Conservation (phyloP, 2,329 filamentous ascomycete species). For the Diaporthe aspalathi region DNA sequence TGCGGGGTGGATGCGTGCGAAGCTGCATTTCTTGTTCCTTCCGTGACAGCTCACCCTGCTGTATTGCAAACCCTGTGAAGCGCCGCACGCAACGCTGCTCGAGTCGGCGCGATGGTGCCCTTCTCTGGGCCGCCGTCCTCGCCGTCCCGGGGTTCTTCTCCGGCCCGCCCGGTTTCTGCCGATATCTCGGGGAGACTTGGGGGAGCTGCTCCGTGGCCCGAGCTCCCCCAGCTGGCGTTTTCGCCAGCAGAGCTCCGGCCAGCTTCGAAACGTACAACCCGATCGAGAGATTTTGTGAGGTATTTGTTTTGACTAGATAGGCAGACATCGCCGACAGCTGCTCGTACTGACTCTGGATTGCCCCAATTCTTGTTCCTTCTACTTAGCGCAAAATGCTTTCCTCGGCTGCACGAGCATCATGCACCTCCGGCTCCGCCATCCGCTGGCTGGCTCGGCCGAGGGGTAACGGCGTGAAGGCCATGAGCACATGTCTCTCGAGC, state of each 20-base stretch:
- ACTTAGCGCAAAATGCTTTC: constrained; percentile 33
- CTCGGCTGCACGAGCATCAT: constrained; percentile 35
- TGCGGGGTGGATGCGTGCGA: too few species aligned
- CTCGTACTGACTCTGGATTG: background rate
- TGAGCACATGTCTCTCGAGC: constrained; percentile 38
- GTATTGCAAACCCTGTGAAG: background rate
- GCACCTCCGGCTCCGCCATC: constrained; percentile 33
- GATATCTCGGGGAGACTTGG: constrained; percentile 30
- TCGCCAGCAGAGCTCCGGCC: constrained; percentile 14
- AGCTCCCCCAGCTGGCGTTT: constrained; percentile 34
- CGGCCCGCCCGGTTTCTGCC: constrained; percentile 36
- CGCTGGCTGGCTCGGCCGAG: constrained; percentile 38
- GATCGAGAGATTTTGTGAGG: constrained; percentile 5
- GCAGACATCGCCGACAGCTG: constrained; percentile 17
- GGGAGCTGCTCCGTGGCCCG: constrained; percentile 20
- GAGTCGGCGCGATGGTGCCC: background rate
- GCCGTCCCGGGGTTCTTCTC: constrained; percentile 10
- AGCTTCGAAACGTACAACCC: constrained; percentile 13
- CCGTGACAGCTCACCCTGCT: background rate
- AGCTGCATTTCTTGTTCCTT: background rate
- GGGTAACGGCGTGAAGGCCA: constrained; percentile 34
- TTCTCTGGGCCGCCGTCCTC: background rate
- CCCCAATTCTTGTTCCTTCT: background rate
- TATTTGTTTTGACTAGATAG: constrained; percentile 4
- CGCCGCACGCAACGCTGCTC: background rate